Conservation (phyloP, 352 stramenopile species). For the Phytopythium ostracodes region DNA sequence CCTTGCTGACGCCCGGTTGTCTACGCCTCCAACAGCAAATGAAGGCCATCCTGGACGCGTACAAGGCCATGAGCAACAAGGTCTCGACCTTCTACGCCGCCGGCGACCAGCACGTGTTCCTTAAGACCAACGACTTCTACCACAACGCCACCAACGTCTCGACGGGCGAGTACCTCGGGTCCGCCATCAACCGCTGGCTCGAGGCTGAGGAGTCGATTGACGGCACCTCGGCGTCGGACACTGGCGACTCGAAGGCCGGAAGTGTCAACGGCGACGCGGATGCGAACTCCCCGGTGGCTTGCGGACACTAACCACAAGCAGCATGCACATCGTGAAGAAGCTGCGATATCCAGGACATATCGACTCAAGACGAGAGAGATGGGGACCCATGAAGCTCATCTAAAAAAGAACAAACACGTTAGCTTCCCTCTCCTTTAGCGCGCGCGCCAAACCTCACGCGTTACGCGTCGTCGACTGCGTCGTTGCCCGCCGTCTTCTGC, state of each 20-base stretch:
- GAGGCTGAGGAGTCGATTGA: constrained; percentile 9
- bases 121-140: constrained; percentile 16
- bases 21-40: constrained; percentile 13
- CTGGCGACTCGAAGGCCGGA: background rate
- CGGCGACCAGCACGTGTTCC: constrained; percentile 25
- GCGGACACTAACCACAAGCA: too few species aligned
- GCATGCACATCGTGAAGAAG: too few species aligned
- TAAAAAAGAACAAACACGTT: background rate
- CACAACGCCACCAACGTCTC: constrained; percentile 6
- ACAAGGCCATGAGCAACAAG: constrained; percentile 19
- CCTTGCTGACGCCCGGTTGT: too few species aligned
- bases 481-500: constrained; percentile 20
- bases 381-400: background rate
- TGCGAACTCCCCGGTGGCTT: too few species aligned
- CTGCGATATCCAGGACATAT: background rate
- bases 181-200: constrained; percentile 22
- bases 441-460: background rate
- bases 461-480: constrained; percentile 17
- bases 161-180: constrained; percentile 18
- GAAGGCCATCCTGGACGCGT: constrained; percentile 22
- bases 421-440: constrained; percentile 8
- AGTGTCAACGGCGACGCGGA: background rate
- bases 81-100: constrained; percentile 26
- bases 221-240: background rate
- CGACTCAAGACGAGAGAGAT: background rate